These are phyloP conservation scores for Saitozyma podzolica DNA, from an alignment of 768 basidiomycete species.

Conservation along the genomic window DNA sequence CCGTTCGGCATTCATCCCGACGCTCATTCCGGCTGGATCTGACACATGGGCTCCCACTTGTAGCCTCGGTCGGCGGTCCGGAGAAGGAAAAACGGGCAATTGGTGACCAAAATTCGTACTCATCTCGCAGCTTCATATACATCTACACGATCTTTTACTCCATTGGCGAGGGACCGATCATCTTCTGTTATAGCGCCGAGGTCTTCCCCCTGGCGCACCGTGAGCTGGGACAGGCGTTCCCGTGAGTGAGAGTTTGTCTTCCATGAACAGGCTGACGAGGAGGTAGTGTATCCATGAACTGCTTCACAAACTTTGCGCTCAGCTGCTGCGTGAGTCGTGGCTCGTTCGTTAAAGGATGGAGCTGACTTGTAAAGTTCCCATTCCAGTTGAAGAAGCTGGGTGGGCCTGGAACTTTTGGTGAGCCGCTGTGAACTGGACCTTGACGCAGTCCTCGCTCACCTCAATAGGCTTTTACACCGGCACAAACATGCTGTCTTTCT, in stretches of 20 bases:
- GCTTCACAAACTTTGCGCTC: slow-evolving; percentile 4
- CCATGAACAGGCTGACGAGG: no score
- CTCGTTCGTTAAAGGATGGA: slow-evolving; percentile 49
- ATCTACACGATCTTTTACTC: slow-evolving; percentile 43
- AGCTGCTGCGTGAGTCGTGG: slow-evolving; percentile 1
- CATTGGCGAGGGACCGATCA: slow-evolving; percentile 76
- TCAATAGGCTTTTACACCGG: slow-evolving; percentile 46
- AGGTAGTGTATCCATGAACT: slow-evolving; percentile 56
- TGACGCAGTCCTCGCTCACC: background rate
- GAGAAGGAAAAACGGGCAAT: no score
- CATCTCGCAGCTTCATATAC: slow-evolving; percentile 31
- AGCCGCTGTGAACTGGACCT: slow-evolving; percentile 53
- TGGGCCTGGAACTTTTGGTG: slow-evolving; percentile 46
- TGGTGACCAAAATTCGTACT: slow-evolving; percentile 51
- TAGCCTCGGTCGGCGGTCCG: no score
- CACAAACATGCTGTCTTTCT: slow-evolving; percentile 43
- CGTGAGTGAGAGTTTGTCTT: slow-evolving; percentile 57
- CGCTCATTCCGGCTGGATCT: no score
- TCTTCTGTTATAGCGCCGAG: slow-evolving; percentile 84
- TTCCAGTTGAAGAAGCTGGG: no score
- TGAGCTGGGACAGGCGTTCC: slow-evolving; percentile 77
- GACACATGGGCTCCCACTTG: no score
- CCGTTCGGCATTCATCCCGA: no score
- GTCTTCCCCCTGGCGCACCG: slow-evolving; percentile 82
- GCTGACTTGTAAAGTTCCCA: slow-evolving; percentile 70